These are phyloP conservation scores for Arthrocladium fulminans DNA, from an alignment of 2,329 filamentous ascomycete species.

Conservation along the genomic window DNA sequence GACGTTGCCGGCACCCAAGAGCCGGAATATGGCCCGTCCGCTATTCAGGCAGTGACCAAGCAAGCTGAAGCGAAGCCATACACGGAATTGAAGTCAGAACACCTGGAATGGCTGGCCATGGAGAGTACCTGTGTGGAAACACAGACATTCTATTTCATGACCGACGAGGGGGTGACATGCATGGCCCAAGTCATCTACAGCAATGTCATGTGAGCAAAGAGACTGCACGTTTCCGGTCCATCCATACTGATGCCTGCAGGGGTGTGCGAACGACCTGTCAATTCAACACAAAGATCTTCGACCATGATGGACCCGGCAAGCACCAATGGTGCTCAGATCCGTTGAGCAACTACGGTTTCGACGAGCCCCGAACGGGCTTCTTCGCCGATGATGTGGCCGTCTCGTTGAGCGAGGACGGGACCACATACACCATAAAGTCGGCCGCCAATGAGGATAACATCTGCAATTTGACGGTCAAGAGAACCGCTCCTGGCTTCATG, in stretches of 20 bases:
- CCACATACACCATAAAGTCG: conserved; percentile 80
- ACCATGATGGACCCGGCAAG: conserved; percentile 60
- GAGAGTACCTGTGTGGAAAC: conserved; percentile 88
- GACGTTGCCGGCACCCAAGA: conserved; percentile 92
- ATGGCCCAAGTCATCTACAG: conserved; percentile 94
- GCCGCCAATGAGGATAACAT: conserved; percentile 69
- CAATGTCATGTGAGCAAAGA: conserved; percentile 70
- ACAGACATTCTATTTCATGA: conserved; percentile 83
- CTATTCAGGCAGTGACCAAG: conserved; percentile 75
- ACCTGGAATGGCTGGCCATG: conserved; percentile 73
- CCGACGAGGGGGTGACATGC: conserved; percentile 65
- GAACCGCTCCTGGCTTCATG: conserved; percentile 69
- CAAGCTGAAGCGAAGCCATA: conserved; percentile 71
- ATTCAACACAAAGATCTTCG: conserved; percentile 91
- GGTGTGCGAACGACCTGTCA: conserved; percentile 84
- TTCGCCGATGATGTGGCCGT: conserved; percentile 78
- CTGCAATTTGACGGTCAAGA: conserved; percentile 76
- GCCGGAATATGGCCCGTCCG: conserved; percentile 84
- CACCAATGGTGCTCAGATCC: conserved; percentile 77
- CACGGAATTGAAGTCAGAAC: conserved; percentile 66
- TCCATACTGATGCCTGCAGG: conserved; percentile 38
- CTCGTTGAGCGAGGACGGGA: conserved; percentile 77
- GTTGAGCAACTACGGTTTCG: conserved; percentile 71
- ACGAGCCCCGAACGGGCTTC: conserved; percentile 72
- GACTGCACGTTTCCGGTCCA: conserved; percentile 8